Evolutionary conservation across 257 asterid species (phyloP).

Genomic region (Eucommia ulmoides): DNA sequence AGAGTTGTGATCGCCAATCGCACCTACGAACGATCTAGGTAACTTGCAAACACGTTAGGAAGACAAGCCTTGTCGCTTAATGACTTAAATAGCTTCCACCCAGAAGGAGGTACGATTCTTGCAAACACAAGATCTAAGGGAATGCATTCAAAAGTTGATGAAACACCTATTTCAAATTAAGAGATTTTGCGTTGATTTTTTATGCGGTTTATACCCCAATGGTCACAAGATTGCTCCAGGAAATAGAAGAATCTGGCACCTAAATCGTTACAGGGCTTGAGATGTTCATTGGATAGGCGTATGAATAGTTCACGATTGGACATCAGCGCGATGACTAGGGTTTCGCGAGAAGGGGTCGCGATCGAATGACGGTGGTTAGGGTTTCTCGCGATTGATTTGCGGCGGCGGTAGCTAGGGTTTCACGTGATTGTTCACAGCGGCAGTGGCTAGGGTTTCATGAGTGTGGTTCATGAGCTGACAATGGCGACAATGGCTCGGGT

Average conservation of each 20-base stretch:
- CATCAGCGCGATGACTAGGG: too few relatives aligned
- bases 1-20: constrained; percentile 87
- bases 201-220: constrained; percentile 91
- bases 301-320: constrained; percentile 81
- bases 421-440: too few relatives aligned
- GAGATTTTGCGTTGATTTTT: constrained; percentile 59
- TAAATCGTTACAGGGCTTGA: constrained; percentile 76
- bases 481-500: too few relatives aligned
- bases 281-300: constrained; percentile 92
- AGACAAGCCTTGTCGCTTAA: constrained; percentile 73
- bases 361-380: too few relatives aligned
- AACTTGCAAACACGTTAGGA: constrained; percentile 67
- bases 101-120: constrained; percentile 85
- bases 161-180: constrained; percentile 69
- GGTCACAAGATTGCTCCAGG: constrained; percentile 66
- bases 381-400: too few relatives aligned
- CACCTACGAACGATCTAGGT: constrained; percentile 85
- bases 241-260: constrained; percentile 71
- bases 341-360: too few relatives aligned
- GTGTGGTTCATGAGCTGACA: too few relatives aligned
- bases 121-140: constrained; percentile 96
- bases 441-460: too few relatives aligned
- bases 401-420: too few relatives aligned
- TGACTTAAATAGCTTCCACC: constrained; percentile 57
- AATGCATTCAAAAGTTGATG: constrained; percentile 92